Base-by-base conservation (phyloP, 768 basidiomycete species). In the Dacryopinax primogenitus region DNA sequence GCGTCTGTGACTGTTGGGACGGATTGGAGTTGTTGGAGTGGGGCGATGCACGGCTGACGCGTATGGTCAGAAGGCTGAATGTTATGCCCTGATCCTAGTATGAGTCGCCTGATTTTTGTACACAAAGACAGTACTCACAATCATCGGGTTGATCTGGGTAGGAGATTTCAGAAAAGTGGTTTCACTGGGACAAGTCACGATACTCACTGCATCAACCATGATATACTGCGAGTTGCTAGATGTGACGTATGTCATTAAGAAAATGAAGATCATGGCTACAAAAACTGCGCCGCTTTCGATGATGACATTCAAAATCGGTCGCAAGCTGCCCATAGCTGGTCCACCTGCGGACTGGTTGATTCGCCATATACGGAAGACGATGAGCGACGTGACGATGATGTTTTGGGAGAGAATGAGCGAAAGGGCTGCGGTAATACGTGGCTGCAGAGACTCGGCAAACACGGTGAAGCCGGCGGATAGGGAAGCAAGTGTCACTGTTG, bases 351-450 rank as follows among this genome's bases (percentile, higher is more conserved):
- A 64, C 39, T 70, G 65, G 62, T 74, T 77, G 67, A 76, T 71
- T 63, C 69, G 68, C 74, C 74, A 77, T 41, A 78, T 75, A 21
- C 75, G 72, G 33, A 68, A 70, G 30, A 74, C 75, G 37, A 77
- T 71, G 30, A 77, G 72, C 39, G 66, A 63, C n/a, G 76, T 78
- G 63, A 77, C 78, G 39, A 74, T 71, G 37, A 77, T 68, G 69
- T 78, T 79, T 4, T 76, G 77, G 3, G 72, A 67, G 28, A 78
- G 73, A 3, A 77, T 78, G 58, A 76, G 67, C 1, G 74, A 73
- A 65, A 78, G 77, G 71, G 78, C 78, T 1, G 76, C 71, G 9
- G 74, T 65, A 58, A 78, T 77, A 76, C 78, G 77, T 32, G 70
- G 65, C n/a, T 70, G 68, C 18, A 77, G 72, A 44, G 76, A 34